Conservation (phyloP, 2,329 filamentous ascomycete genomes). For the Colletotrichum graminicola region DNA sequence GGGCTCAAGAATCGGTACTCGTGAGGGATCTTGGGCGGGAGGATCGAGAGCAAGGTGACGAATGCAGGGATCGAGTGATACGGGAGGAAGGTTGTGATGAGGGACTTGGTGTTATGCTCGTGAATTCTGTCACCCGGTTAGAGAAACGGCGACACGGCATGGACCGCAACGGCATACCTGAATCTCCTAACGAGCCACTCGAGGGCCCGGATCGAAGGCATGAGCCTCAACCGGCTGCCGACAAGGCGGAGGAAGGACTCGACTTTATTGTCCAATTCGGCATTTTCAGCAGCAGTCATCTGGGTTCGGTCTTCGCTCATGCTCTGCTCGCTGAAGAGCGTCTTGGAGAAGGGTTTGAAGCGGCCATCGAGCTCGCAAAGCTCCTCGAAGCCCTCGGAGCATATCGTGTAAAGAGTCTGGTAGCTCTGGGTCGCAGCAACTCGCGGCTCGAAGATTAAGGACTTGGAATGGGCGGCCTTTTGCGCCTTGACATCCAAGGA, state of each 20-base stretch:
- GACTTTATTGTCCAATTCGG: conserved; percentile 80
- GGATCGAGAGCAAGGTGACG: conserved; percentile 85
- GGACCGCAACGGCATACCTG: conserved; percentile 66
- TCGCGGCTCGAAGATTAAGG: conserved; percentile 89
- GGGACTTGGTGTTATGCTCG: conserved; percentile 84
- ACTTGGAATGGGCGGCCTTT: conserved; percentile 92
- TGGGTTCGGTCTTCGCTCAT: conserved; percentile 88
- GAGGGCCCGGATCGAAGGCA: conserved; percentile 88
- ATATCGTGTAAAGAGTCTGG: conserved; percentile 88
- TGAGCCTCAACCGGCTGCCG: conserved; percentile 81
- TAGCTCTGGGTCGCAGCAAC: conserved; percentile 90
- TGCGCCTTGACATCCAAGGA: conserved; percentile 94
- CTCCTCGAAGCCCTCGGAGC: conserved; percentile 90
- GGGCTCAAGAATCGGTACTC: conserved; percentile 88
- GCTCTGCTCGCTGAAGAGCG: conserved; percentile 94
- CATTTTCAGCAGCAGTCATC: conserved; percentile 85
- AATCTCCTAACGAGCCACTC: conserved; percentile 97
- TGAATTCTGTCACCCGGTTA: conserved; percentile 74
- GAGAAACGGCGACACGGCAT: conserved; percentile 35
- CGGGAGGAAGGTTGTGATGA: conserved; percentile 89
- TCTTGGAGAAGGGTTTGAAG: conserved; percentile 79
- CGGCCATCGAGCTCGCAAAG: conserved; percentile 87
- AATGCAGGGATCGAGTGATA: conserved; percentile 92
- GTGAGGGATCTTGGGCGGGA: conserved; percentile 79
- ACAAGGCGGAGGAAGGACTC: conserved; percentile 87